Conservation (phyloP, 768 basidiomycete genomes). For the Phaeotremella skinneri region DNA sequence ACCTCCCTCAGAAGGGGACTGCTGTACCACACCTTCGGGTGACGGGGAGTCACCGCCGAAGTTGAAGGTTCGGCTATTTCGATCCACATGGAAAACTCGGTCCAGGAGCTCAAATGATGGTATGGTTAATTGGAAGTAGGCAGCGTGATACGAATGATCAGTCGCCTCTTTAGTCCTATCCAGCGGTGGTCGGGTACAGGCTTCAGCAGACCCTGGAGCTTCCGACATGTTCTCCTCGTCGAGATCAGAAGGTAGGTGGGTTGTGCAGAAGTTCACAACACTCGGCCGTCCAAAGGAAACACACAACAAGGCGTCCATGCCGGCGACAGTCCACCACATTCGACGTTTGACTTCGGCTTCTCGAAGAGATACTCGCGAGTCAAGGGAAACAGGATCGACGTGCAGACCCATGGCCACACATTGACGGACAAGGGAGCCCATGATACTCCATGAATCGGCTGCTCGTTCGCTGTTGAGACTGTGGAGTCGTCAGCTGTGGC, state of each 20-base stretch:
- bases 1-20: neutral
- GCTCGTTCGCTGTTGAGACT: conserved; percentile 36
- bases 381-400: conserved; percentile 45
- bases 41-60: conserved; percentile 44
- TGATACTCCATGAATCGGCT: conserved; percentile 45
- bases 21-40: conserved; percentile 5
- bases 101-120: conserved; percentile 47
- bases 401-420: conserved; percentile 49
- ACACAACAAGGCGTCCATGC: conserved; percentile 47
- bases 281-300: conserved; percentile 47
- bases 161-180: conserved; percentile 42
- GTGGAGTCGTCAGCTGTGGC: neutral
- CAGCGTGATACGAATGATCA: conserved; percentile 45
- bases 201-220: conserved; percentile 30
- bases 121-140: conserved; percentile 49
- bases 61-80: conserved; percentile 38
- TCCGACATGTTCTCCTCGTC: conserved; percentile 45
- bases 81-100: conserved; percentile 45
- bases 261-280: conserved; percentile 46
- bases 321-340: conserved; percentile 50
- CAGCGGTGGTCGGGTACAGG: conserved; percentile 31
- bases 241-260: conserved; percentile 47
- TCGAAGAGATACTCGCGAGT: conserved; percentile 41
- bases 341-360: conserved; percentile 46
- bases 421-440: conserved; percentile 45